These are phyloP conservation scores for Pseudopithomyces chartarum DNA, from an alignment of 2,329 filamentous ascomycete species.

Conservation along the genomic window DNA sequence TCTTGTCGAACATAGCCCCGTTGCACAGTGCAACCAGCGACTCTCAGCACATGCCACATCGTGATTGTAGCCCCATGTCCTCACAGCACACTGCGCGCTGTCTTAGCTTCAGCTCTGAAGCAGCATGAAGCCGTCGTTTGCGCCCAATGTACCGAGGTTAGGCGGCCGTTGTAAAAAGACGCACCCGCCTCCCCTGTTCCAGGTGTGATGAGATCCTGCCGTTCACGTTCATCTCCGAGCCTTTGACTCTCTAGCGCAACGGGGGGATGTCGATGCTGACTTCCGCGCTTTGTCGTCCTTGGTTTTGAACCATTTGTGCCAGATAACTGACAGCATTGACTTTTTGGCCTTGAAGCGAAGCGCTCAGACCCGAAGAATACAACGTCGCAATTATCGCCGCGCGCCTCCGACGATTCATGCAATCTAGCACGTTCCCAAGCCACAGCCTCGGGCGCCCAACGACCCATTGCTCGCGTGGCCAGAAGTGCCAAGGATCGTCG, in stretches of 20 bases:
- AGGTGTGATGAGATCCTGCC: conserved; percentile 17
- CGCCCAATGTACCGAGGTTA: conserved; percentile 26
- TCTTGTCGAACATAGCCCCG: not conserved
- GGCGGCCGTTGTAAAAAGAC: conserved; percentile 26
- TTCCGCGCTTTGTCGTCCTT: conserved; percentile 3
- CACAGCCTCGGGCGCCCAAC: conserved; percentile 19
- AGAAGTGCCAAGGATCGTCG: conserved; percentile 15
- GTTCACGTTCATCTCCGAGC: conserved; percentile 15
- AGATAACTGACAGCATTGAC: no score
- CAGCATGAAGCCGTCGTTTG: conserved; percentile 14
- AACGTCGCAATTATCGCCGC: no score
- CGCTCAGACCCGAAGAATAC: no score
- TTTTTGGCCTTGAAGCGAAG: no score
- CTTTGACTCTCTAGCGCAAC: conserved; percentile 30
- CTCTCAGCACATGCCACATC: conserved; percentile 16
- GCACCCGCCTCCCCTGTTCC: conserved; percentile 18
- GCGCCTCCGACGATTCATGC: not conserved
- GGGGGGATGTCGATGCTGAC: conserved; percentile 28
- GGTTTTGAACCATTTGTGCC: not conserved
- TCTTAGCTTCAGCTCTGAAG: conserved; percentile 30
- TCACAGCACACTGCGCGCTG: conserved; percentile 22
- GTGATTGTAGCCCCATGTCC: conserved; percentile 12
- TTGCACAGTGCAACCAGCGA: conserved; percentile 8
- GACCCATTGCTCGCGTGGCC: conserved; percentile 21
- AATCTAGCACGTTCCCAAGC: conserved; percentile 19